Evolutionary conservation across 345 rosid species (phyloP).

Genomic region (Hibiscus mutabilis): DNA sequence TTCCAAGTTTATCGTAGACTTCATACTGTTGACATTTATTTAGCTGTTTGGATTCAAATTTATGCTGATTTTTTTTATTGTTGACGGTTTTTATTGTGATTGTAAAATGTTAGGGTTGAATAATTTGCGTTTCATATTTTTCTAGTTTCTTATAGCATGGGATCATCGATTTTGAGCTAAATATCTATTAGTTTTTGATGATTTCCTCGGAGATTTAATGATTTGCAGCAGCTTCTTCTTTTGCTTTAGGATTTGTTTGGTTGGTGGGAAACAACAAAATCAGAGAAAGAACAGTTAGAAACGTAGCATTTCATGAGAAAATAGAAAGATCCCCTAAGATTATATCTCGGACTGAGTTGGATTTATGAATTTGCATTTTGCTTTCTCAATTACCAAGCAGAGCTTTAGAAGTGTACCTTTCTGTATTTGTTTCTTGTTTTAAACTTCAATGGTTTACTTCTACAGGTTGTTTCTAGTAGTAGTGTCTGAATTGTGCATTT

Average conservation of each 20-base stretch:
- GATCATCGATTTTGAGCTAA: background rate
- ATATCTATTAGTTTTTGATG: background rate
- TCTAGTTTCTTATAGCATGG: background rate
- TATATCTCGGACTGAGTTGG: background rate
- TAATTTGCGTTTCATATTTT: background rate
- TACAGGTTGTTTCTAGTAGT: constrained; percentile 9
- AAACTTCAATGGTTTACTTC: background rate
- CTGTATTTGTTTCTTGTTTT: background rate
- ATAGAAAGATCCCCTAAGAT: background rate
- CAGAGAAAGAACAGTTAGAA: background rate
- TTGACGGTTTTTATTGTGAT: background rate
- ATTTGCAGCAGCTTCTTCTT: background rate
- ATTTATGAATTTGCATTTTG: background rate
- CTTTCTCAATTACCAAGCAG: background rate
- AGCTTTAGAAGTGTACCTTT: background rate
- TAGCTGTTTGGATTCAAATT: background rate
- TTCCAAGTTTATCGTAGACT: background rate
- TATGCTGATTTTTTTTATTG: background rate
- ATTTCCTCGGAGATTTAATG: background rate
- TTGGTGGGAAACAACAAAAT: background rate
- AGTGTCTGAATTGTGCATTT: constrained; percentile 5
- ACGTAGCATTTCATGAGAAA: background rate
- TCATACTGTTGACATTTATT: background rate
- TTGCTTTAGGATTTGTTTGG: constrained; percentile 1
- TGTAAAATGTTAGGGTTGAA: background rate